Evolutionary conservation across 805 yeast genomes (phyloP).

Genomic region (Candida odintsovae): DNA sequence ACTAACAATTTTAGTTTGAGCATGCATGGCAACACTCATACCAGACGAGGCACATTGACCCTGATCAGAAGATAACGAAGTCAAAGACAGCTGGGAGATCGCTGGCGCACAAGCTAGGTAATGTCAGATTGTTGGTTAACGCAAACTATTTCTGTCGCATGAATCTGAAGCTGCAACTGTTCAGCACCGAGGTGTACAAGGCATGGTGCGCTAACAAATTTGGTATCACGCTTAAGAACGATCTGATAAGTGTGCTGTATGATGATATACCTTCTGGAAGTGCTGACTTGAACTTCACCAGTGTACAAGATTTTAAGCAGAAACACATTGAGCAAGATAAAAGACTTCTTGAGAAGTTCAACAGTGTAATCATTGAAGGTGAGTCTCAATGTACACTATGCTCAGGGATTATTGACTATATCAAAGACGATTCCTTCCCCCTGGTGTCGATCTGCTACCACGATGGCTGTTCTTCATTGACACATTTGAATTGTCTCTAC

Average conservation of each 20-base stretch:
- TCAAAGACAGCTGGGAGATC: conserved; percentile 33
- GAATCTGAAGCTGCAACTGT: conserved; percentile 42
- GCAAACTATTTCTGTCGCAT: conserved; percentile 39
- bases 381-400: conserved; percentile 30
- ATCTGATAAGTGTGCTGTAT: conserved; percentile 1
- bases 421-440: conserved; percentile 27
- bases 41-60: conserved; percentile 53
- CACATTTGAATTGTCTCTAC: conserved; percentile 38
- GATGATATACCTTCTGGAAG: neutral
- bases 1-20: conserved; percentile 41
- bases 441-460: conserved; percentile 30
- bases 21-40: conserved; percentile 80
- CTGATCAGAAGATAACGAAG: conserved; percentile 32
- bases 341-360: conserved; percentile 9
- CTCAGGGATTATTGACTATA: conserved; percentile 27
- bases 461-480: conserved; percentile 25
- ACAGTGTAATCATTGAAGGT: conserved; percentile 20
- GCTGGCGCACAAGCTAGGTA: conserved; percentile 42
- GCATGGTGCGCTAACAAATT: conserved; percentile 19
- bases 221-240: conserved; percentile 6
- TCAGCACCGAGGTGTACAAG: conserved; percentile 26
- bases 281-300: conserved; percentile 17
- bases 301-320: conserved; percentile 24
- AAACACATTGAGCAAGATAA: conserved; percentile 10
- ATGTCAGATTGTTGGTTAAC: conserved; percentile 37